Evolutionary conservation across 805 yeast species (phyloP).

Genomic region (Wickerhamiella bombiphila): DNA sequence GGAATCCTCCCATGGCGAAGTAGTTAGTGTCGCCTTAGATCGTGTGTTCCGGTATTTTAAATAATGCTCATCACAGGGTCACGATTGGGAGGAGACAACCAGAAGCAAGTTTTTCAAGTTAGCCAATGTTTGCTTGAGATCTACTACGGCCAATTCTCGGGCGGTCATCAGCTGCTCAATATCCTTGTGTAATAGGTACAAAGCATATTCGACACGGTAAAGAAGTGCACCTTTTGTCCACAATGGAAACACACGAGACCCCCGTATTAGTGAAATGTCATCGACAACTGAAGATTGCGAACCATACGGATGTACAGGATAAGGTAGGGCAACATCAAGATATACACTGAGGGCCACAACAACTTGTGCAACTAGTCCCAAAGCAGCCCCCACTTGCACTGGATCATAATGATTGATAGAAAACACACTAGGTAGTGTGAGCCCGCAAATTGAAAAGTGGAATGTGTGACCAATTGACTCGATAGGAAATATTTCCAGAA

Average conservation of each 20-base stretch:
- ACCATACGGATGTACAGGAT: constrained; percentile 35
- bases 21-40: too few species aligned
- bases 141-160: constrained; percentile 22
- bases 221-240: constrained; percentile 33
- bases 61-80: too few species aligned
- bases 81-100: too few species aligned
- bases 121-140: constrained; percentile 25
- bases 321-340: constrained; percentile 32
- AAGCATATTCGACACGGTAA: constrained; percentile 37
- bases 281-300: constrained; percentile 35
- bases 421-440: constrained; percentile 22
- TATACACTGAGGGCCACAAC: constrained; percentile 29
- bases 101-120: constrained; percentile 25
- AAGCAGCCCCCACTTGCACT: constrained; percentile 32
- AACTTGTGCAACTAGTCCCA: constrained; percentile 34
- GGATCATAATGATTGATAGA: constrained; percentile 23
- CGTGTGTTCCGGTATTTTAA: too few species aligned
- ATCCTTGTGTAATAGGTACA: constrained; percentile 32
- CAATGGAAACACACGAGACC: constrained; percentile 31
- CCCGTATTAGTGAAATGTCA: constrained; percentile 31
- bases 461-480: constrained; percentile 17
- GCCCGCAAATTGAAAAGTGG: constrained; percentile 25
- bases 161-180: constrained; percentile 31
- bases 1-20: too few species aligned
- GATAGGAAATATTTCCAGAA: constrained; percentile 23